These are phyloP conservation scores for Mallotus nudiflorus DNA, from an alignment of 345 rosid species.

Conservation along the genomic window DNA sequence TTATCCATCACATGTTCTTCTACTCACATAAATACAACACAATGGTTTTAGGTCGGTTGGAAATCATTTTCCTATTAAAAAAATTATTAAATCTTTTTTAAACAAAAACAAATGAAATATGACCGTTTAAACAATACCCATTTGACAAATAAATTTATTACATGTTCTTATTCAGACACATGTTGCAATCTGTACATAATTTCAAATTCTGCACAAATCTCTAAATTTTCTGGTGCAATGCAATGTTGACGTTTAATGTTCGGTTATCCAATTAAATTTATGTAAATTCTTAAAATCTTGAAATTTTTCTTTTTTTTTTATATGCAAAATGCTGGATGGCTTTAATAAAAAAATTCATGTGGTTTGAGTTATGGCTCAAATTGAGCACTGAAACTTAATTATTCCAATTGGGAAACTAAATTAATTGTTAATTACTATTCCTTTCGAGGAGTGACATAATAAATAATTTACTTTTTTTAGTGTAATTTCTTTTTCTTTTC, in stretches of 20 bases:
- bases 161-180: background rate
- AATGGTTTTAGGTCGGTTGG: background rate
- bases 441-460: too few species aligned
- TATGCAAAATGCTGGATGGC: too few species aligned
- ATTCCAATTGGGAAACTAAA: too few species aligned
- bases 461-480: too few species aligned
- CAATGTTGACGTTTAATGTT: background rate
- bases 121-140: slow-evolving; percentile 17
- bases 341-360: too few species aligned
- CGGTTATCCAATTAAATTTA: background rate
- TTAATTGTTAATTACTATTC: too few species aligned
- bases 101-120: slow-evolving; percentile 1
- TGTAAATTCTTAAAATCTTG: too few species aligned
- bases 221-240: background rate
- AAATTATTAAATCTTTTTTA: too few species aligned
- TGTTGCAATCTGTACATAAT: background rate
- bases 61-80: background rate
- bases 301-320: too few species aligned
- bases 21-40: slow-evolving; percentile 1
- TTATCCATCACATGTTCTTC: background rate
- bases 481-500: too few species aligned
- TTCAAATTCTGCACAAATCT: background rate
- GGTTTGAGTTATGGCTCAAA: too few species aligned
- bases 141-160: background rate
- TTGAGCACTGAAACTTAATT: too few species aligned